Percentiles rank a stretch among this genome's conserved stretches.
Evolutionary conservation across 768 basidiomycete species (phyloP).

Genomic region (Termitomyces sp.): DNA sequence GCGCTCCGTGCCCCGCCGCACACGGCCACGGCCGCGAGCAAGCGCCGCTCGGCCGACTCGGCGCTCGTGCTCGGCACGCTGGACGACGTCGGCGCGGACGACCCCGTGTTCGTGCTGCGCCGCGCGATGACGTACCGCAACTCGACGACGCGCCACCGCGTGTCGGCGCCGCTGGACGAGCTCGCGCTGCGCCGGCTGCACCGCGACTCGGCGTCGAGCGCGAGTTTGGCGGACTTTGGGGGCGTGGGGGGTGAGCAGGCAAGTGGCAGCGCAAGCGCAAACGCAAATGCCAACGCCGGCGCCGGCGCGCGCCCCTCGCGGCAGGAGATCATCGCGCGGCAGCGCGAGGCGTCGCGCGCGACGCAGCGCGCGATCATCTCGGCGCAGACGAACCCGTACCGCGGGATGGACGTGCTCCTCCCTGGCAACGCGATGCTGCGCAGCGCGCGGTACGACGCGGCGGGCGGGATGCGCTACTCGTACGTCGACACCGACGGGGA

Average conservation of each 20-base stretch:
- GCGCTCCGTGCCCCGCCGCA: too few relatives aligned
- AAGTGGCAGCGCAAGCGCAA: too few relatives aligned
- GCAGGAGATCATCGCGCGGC: slow-evolving; percentile 91
- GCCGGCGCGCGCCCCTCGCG: slow-evolving; percentile 54
- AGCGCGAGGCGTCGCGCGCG: slow-evolving; percentile 80
- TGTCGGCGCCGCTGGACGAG: slow-evolving; percentile 79
- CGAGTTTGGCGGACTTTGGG: too few relatives aligned
- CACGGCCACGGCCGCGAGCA: too few relatives aligned
- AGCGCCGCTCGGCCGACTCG: slow-evolving; percentile 87
- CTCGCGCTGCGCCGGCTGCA: slow-evolving; percentile 71
- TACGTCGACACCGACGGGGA: slow-evolving; percentile 90
- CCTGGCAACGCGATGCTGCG: slow-evolving; percentile 84
- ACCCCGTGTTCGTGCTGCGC: slow-evolving; percentile 88
- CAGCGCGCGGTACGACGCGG: slow-evolving; percentile 68
- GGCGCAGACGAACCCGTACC: slow-evolving; percentile 76
- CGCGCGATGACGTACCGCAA: slow-evolving; percentile 72
- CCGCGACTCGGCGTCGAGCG: slow-evolving; percentile 63
- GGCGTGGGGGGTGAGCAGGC: too few relatives aligned
- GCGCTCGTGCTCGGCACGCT: slow-evolving; percentile 59
- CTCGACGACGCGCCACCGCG: slow-evolving; percentile 63
- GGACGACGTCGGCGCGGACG: slow-evolving; percentile 75
- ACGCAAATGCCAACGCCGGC: too few relatives aligned
- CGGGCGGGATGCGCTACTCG: slow-evolving; percentile 84
- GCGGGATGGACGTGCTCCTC: slow-evolving; percentile 85
- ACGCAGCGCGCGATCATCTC: slow-evolving; percentile 81